phyloP scores from a whole-genome alignment of 2,329 filamentous ascomycete species.

The Aspergillus cejpii region DNA sequence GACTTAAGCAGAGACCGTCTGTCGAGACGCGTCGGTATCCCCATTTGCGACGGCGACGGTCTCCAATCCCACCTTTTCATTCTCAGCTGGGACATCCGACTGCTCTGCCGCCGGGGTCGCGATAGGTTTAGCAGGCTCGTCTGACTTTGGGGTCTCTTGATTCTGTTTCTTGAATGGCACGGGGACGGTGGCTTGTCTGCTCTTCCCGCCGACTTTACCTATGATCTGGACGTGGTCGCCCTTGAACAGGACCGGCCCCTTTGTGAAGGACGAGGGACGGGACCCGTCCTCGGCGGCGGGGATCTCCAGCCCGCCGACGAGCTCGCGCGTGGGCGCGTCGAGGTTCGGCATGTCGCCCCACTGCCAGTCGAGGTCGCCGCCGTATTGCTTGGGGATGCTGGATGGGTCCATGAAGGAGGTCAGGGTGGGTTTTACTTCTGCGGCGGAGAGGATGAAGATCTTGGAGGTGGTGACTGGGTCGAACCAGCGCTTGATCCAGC shows the following conservation, averaged over 20 bases:
- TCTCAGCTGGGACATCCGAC: neutral
- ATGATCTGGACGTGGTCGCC: slow-evolving; percentile 29
- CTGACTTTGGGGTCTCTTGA: neutral
- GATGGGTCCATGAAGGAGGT: slow-evolving; percentile 71
- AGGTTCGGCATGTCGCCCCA: slow-evolving; percentile 69
- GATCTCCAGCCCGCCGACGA: slow-evolving; percentile 29
- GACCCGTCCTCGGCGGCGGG: slow-evolving; percentile 20
- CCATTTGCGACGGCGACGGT: neutral
- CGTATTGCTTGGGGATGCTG: slow-evolving; percentile 85
- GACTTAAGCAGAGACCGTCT: neutral
- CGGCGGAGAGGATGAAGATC: slow-evolving; percentile 76
- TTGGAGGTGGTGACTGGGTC: slow-evolving; percentile 90
- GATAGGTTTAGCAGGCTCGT: too few relatives aligned
- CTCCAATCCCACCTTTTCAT: neutral
- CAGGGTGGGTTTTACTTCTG: slow-evolving; percentile 70
- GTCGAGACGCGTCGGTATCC: neutral
- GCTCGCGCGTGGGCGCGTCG: slow-evolving; percentile 47
- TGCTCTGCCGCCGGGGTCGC: neutral
- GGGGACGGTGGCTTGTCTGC: slow-evolving; percentile 24
- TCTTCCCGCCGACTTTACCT: slow-evolving; percentile 31
- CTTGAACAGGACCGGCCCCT: slow-evolving; percentile 34
- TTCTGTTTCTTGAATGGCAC: slow-evolving; percentile 11
- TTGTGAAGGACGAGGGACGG: slow-evolving; percentile 27
- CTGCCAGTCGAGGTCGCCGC: slow-evolving; percentile 73
- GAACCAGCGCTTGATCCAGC: slow-evolving; percentile 94